Conservation (phyloP, 148 eudicot species). For the Linanthus parryae region DNA sequence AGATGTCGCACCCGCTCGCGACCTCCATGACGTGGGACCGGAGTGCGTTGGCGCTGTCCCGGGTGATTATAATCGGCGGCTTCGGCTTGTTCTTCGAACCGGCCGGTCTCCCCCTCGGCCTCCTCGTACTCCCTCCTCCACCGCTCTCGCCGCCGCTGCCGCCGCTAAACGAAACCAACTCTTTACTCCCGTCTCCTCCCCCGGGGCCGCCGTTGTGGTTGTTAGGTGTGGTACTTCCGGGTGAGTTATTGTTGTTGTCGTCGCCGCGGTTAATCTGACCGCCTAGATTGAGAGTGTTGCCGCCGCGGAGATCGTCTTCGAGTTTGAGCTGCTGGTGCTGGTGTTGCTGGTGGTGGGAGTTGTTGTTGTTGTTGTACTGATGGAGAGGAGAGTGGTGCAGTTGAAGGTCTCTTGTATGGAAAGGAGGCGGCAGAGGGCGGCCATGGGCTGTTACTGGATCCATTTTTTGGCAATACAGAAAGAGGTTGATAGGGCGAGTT, state of each 20-base stretch:
- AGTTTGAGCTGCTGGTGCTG: slow-evolving; percentile 24
- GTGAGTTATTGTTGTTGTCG: slow-evolving; percentile 15
- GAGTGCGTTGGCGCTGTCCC: slow-evolving; percentile 72
- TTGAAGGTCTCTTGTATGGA: slow-evolving; percentile 33
- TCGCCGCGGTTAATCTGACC: slow-evolving; percentile 38
- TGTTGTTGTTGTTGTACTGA: background rate
- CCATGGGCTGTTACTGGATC: slow-evolving; percentile 10
- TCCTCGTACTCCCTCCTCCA: slow-evolving; percentile 25
- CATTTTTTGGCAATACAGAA: background rate
- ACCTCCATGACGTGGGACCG: slow-evolving; percentile 76
- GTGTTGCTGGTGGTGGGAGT: slow-evolving; percentile 21
- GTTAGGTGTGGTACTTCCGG: slow-evolving; percentile 23
- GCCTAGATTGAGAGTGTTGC: slow-evolving; percentile 18
- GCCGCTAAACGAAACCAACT: no score
- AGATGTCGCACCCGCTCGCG: slow-evolving; percentile 58
- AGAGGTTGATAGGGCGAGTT: background rate
- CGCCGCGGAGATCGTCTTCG: slow-evolving; percentile 35
- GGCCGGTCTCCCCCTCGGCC: slow-evolving; percentile 55
- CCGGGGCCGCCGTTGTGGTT: slow-evolving; percentile 8
- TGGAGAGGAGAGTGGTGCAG: slow-evolving; percentile 15
- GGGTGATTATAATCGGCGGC: slow-evolving; percentile 66
- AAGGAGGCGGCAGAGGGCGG: slow-evolving; percentile 35
- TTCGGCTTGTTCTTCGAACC: slow-evolving; percentile 75
- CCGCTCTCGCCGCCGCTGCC: background rate
- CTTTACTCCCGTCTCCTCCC: slow-evolving; percentile 8